phyloP scores from a whole-genome alignment of 208 protist genomes.

The Chromosphaera perkinsii region DNA sequence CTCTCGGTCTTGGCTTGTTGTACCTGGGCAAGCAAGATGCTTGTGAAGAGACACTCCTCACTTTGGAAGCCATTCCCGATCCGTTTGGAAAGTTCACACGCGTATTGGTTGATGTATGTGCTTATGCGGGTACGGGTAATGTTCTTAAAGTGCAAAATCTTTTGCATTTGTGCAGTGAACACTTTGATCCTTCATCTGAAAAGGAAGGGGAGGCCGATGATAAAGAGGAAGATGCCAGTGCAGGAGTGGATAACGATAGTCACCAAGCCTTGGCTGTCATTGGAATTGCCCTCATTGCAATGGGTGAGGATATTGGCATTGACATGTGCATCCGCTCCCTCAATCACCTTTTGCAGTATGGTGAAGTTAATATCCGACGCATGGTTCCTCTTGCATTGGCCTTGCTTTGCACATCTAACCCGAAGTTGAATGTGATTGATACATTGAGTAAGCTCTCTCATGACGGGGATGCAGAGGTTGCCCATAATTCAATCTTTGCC shows the following conservation, averaged over 20 bases:
- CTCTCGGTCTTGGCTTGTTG: constrained; percentile 84
- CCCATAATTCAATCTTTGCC: constrained; percentile 87
- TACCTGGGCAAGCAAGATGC: constrained; percentile 84
- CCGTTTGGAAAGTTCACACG: constrained; percentile 75
- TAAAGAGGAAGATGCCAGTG: constrained; percentile 37
- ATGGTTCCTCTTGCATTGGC: constrained; percentile 96
- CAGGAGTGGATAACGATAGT: constrained; percentile 1
- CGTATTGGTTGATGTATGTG: constrained; percentile 88
- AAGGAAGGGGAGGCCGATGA: constrained; percentile 40
- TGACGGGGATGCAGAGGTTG: constrained; percentile 85
- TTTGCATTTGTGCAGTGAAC: constrained; percentile 80
- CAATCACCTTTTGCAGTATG: constrained; percentile 82
- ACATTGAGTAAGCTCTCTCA: constrained; percentile 93
- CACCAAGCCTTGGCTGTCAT: constrained; percentile 83
- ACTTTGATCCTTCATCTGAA: constrained; percentile 44
- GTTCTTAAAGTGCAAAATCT: constrained; percentile 94
- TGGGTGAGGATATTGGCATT: constrained; percentile 93
- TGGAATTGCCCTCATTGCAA: constrained; percentile 91
- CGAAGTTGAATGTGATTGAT: constrained; percentile 90
- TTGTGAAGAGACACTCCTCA: constrained; percentile 77
- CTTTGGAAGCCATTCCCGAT: constrained; percentile 66
- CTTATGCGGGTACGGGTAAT: constrained; percentile 91
- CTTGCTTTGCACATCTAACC: constrained; percentile 87
- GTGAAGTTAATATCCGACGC: constrained; percentile 38
- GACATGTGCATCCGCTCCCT: constrained; percentile 94